Base-by-base conservation (phyloP, 2,329 filamentous ascomycete genomes). In the Colletotrichum sp. region DNA sequence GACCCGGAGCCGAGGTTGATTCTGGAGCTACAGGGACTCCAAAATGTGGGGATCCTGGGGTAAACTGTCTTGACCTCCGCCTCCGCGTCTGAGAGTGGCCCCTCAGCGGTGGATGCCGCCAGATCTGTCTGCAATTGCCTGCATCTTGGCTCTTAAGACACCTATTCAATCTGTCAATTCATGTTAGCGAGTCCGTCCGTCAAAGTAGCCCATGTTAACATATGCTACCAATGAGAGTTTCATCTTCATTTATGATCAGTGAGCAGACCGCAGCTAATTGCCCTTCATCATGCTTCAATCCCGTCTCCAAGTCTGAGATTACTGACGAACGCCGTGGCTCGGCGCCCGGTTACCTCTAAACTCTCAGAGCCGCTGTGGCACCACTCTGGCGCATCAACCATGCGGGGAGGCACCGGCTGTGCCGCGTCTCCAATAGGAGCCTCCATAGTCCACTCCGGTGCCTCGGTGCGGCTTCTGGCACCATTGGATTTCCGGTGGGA, bases 41-140 rank as follows among this genome's bases (percentile, higher is more conserved):
- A 64, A 76, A 71, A 76, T 63, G 73, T 76, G 73, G 73, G 64
- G 73, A 73, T 76, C 34, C 73, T 76, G 73, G 73, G 73, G 73
- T 76, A 76, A 76, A 67, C 52, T 66, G 73, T 68, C 72, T 72
- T 62, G 72, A 28, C 69, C 72, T 75, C 69, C 73, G 70, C 73
- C 57, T 73, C 73, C 57, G 59, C 55, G 70, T 73, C 73, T 73
- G 64, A 69, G 57, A 59, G 55, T 64, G 44, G 44, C 44, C 34
- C 70, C 70, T 69, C 69, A 71, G 21, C 59, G 18, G 69, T 64
- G 39, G 59, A 65, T 71, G 62, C 57, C 67, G 60, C 66, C 49
- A 34, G 52, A 59, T 26, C 55, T 52, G 44, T 39, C 21, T 28
- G 39, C 24, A 24, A 59, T 28, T 28, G 21, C 24, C 15, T 59